Percentiles rank a stretch among this genome's conserved stretches.
Evolutionary conservation across 306 rosid genomes (phyloP).

Genomic region (Dryas drummondii): DNA sequence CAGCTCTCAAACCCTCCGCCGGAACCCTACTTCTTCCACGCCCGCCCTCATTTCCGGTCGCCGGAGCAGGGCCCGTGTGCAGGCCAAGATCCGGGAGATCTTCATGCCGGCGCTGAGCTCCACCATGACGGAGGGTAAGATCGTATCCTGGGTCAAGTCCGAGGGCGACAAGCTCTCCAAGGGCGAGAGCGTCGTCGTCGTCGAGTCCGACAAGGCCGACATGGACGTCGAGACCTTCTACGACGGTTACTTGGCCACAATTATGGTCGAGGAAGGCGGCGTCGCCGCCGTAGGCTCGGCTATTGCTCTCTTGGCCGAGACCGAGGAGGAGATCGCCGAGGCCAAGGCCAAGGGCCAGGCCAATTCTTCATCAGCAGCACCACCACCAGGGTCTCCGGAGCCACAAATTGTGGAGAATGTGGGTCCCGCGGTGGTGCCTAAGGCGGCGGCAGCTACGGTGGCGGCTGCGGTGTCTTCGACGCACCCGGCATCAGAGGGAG

Average conservation of each 20-base stretch:
- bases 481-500: constrained; percentile 93
- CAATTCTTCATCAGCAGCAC: constrained; percentile 15
- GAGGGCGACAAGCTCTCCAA: constrained; percentile 93
- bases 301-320: constrained; percentile 84
- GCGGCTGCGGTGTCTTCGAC: constrained; percentile 39
- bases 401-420: constrained; percentile 35
- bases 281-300: constrained; percentile 87
- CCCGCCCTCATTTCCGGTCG: constrained; percentile 15
- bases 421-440: constrained; percentile 19
- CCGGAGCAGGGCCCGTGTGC: constrained; percentile 33
- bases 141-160: constrained; percentile 91
- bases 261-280: constrained; percentile 89
- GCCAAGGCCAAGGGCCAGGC: constrained; percentile 63
- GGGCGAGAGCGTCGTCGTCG: constrained; percentile 97
- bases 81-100: constrained; percentile 93
- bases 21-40: not conserved
- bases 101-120: constrained; percentile 99
- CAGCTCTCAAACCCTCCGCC: constrained; percentile 37
- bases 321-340: constrained; percentile 68
- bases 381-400: constrained; percentile 19
- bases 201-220: constrained; percentile 97
- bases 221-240: constrained; percentile 99
- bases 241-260: constrained; percentile 90
- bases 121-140: constrained; percentile 96
- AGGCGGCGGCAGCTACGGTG: constrained; percentile 17